Conservation (phyloP, 495 filamentous ascomycete species). For the Talaromyces nanjingensis region DNA sequence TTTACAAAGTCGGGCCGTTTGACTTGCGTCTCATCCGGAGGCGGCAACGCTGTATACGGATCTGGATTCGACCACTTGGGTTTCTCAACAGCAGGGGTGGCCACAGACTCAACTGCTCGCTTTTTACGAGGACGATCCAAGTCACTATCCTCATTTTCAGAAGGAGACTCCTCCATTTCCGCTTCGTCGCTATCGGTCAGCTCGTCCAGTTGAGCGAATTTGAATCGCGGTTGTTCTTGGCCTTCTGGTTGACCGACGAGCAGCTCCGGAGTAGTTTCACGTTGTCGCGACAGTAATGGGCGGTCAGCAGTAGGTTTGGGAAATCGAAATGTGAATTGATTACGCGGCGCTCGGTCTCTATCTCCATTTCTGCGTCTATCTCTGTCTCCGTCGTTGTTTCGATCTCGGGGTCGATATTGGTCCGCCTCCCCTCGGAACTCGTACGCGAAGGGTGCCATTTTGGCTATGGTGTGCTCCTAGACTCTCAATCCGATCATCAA, state of each 20-base stretch:
- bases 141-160: conserved; percentile 40
- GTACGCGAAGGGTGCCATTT: conserved; percentile 24
- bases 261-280: conserved; percentile 32
- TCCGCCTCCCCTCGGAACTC: conserved; percentile 30
- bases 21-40: conserved; percentile 52
- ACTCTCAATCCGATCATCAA: background rate
- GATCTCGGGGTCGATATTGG: background rate
- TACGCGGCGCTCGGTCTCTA: conserved; percentile 21
- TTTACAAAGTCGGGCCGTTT: conserved; percentile 81
- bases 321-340: conserved; percentile 41
- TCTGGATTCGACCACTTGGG: conserved; percentile 94
- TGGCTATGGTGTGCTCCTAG: background rate
- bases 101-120: conserved; percentile 40
- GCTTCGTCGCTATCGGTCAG: conserved; percentile 68
- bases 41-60: conserved; percentile 78
- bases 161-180: conserved; percentile 54
- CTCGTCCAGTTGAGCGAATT: conserved; percentile 46
- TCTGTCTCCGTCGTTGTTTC: background rate
- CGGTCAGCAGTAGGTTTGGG: conserved; percentile 35
- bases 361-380: conserved; percentile 6
- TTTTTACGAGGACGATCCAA: conserved; percentile 41
- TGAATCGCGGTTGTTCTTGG: conserved; percentile 24
- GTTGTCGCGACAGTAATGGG: conserved; percentile 31
- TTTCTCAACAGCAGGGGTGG: conserved; percentile 21
- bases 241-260: conserved; percentile 21